phyloP scores from a whole-genome alignment of 2,329 filamentous ascomycete genomes.

The Neurospora sp. region DNA sequence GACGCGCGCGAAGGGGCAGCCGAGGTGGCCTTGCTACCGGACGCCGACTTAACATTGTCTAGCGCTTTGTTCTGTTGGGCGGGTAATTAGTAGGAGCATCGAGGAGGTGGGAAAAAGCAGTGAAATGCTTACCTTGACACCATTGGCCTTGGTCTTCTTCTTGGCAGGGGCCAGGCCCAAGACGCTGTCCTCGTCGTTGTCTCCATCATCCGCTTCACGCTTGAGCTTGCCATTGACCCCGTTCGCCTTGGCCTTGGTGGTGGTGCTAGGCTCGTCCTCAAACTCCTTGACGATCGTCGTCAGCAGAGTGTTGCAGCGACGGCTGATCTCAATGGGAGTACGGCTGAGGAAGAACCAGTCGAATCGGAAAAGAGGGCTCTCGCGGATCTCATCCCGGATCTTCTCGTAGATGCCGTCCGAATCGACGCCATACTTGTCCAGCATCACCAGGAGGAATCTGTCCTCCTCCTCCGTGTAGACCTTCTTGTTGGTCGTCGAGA shows the following conservation, averaged over 20 bases:
- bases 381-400: slow-evolving; percentile 94
- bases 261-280: slow-evolving; percentile 48
- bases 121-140: slow-evolving; percentile 60
- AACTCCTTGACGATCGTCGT: slow-evolving; percentile 94
- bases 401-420: slow-evolving; percentile 82
- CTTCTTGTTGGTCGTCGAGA: slow-evolving; percentile 99
- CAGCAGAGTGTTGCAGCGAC: slow-evolving; percentile 86
- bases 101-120: slow-evolving; percentile 5
- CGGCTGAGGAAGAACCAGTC: slow-evolving; percentile 99
- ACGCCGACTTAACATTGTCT: slow-evolving; percentile 69
- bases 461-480: slow-evolving; percentile 99
- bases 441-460: slow-evolving; percentile 83
- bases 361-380: slow-evolving; percentile 90
- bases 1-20: slow-evolving; percentile 73
- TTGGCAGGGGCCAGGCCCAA: slow-evolving; percentile 76
- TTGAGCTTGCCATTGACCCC: slow-evolving; percentile 58
- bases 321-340: slow-evolving; percentile 83
- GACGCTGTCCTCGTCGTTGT: slow-evolving; percentile 74
- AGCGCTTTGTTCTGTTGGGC: slow-evolving; percentile 74
- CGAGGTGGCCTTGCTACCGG: slow-evolving; percentile 64
- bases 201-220: slow-evolving; percentile 68
- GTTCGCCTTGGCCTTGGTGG: slow-evolving; percentile 34
- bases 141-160: slow-evolving; percentile 80
- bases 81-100: slow-evolving; percentile 3
- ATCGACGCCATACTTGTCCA: slow-evolving; percentile 88